A percentile compares a stretch with the other conserved stretches of the same genome.
Evolutionary conservation across 2,329 filamentous ascomycete species (phyloP).

Genomic region (Pseudogymnoascus sp.): DNA sequence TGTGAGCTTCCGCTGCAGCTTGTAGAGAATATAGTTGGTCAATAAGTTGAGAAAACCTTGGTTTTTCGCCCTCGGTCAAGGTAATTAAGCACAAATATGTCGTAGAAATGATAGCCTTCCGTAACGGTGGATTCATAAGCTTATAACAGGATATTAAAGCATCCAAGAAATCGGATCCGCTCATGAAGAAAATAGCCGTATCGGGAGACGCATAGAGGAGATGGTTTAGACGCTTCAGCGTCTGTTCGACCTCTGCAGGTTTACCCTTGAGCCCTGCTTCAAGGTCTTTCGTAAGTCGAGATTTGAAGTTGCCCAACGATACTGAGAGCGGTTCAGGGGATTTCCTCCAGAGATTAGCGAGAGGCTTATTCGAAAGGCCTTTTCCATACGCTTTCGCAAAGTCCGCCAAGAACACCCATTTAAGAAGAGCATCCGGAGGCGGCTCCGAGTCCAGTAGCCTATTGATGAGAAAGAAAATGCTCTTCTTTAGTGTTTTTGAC

Average conservation of each 20-base stretch:
- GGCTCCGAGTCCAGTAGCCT: conserved; percentile 42
- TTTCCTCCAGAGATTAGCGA: conserved; percentile 42
- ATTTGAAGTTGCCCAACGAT: conserved; percentile 52
- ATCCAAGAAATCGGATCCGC: conserved; percentile 82
- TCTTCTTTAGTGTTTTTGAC: conserved; percentile 46
- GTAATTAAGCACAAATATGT: conserved; percentile 68
- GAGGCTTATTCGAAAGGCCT: conserved; percentile 46
- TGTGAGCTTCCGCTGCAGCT: conserved; percentile 57
- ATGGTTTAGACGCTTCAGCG: conserved; percentile 51
- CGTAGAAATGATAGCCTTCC: conserved; percentile 61
- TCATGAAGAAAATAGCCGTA: conserved; percentile 57
- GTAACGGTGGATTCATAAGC: conserved; percentile 53
- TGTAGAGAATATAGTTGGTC: conserved; percentile 82
- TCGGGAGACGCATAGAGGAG: conserved; percentile 53
- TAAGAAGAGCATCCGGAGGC: conserved; percentile 41
- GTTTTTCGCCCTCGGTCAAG: conserved; percentile 55
- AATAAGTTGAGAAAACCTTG: conserved; percentile 65
- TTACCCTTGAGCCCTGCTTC: conserved; percentile 52
- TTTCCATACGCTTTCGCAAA: conserved; percentile 55
- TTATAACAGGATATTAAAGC: conserved; percentile 58
- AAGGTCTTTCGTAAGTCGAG: conserved; percentile 50
- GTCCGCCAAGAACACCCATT: conserved; percentile 61
- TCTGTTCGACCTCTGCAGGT: conserved; percentile 44
- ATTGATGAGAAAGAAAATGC: conserved; percentile 55
- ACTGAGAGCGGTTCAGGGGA: conserved; percentile 42